Base-by-base conservation (phyloP, 1,139 yeast genomes). In the Debaryomyces subglobosus region DNA sequence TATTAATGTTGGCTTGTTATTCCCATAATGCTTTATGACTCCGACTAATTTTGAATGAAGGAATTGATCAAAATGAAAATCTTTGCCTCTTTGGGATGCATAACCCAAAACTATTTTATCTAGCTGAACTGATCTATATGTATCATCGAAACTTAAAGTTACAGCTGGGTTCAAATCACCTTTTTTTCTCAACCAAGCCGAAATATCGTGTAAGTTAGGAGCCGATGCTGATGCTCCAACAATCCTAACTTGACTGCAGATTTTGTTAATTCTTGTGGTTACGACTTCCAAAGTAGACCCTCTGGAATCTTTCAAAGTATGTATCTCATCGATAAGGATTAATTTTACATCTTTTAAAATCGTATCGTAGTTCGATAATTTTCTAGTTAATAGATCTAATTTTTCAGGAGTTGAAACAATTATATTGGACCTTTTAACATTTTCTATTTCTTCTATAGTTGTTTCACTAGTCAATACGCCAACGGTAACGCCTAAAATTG, bases 391-490 rank as follows among this genome's bases (percentile, higher is more conserved):
- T 42, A 73, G 61, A 53, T 81, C 85, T 83, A 84, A 79, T 60
- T 80, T 81, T 59, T 81, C 85, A 2, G 85, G 84, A 0, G 85
- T 81, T 1, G 83, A 72, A 8, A 81, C 70, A 8, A 81, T 74
- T 4, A 81, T 67, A 43, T 76, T 74, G 3, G 79, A 69, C 24
- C 60, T 68, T 51, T 69, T 70, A 0, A 77, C 77, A 20, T 62
- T 66, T 5, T 73, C 78, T 3, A 74, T 58, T 46, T 78, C 82
- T 9, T 60, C 48, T 9, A 61, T 60, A 2, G 72, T 58, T 0
- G 82, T 76, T 53, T 79, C 85, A 45, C 83, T 72, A 0, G 85
- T 80, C 37, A 81, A 58, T 34, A 77, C 60, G 0, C 81, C 82
- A 6, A 79, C 79, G 3, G 67, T 58, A 10, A 77, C 50, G 10